Conservation (phyloP, 2,329 filamentous ascomycete species). For the Paracoccidioides brasiliensis region DNA sequence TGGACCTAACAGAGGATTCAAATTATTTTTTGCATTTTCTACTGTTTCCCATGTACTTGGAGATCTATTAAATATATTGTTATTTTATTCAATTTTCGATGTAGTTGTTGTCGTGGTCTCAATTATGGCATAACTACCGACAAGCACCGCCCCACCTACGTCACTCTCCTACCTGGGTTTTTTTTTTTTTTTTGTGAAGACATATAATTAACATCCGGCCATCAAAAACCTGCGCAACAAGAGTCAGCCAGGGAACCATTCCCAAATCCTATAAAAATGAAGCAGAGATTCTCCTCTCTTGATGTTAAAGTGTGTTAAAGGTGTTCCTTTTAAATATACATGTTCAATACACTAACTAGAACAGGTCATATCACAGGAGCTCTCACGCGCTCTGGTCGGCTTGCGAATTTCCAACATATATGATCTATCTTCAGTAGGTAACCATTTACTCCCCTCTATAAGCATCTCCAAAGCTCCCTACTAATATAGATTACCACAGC, state of each 20-base stretch:
- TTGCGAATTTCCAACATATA: conserved; percentile 88
- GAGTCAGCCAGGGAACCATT: not conserved
- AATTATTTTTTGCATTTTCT: no score
- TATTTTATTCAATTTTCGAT: no score
- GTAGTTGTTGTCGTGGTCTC: no score
- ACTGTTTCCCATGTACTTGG: not conserved
- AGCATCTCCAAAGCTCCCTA: not conserved
- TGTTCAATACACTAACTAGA: not conserved
- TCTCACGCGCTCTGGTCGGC: conserved; percentile 59
- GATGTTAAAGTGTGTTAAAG: conserved; percentile 39
- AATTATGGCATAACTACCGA: not conserved
- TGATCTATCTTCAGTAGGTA: conserved; percentile 65
- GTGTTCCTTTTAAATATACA: not conserved
- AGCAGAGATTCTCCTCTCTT: conserved; percentile 46
- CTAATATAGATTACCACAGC: conserved; percentile 28
- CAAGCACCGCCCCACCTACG: conserved; percentile 13
- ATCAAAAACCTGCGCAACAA: not conserved
- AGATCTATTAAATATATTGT: not conserved
- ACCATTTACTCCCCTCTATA: no score
- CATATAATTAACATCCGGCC: not conserved
- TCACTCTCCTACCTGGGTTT: conserved; percentile 6
- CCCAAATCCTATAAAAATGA: conserved; percentile 32
- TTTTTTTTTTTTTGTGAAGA: not conserved
- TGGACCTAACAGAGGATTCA: no score
- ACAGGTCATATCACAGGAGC: conserved; percentile 88